Evolutionary conservation across 108 stramenopile genomes (phyloP).

Genomic region (Asterionellopsis glacialis): DNA sequence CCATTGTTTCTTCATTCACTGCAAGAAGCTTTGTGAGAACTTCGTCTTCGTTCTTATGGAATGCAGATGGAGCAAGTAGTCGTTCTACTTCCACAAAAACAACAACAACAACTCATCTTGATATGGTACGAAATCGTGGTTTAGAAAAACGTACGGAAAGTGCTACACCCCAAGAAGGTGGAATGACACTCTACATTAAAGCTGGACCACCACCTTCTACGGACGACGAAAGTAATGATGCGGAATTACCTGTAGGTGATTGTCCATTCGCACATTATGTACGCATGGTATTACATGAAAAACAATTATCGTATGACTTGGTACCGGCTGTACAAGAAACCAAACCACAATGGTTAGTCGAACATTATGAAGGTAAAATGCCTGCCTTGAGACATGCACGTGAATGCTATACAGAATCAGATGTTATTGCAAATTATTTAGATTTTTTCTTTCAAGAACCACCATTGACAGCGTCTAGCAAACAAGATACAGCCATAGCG

Average conservation of each 20-base stretch:
- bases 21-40: no score
- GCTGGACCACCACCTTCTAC: conserved; percentile 62
- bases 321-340: conserved; percentile 46
- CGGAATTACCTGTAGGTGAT: conserved; percentile 41
- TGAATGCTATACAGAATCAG: conserved; percentile 80
- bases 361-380: conserved; percentile 75
- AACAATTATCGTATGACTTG: conserved; percentile 64
- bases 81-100: no score
- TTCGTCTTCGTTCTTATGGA: no score
- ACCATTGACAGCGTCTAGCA: conserved; percentile 14
- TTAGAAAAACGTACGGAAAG: conserved; percentile 52
- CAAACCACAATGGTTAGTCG: conserved; percentile 80
- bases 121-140: conserved; percentile 55
- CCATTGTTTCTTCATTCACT: no score
- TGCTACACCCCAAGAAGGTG: conserved; percentile 75
- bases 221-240: no score
- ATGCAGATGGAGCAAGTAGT: no score
- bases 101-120: not conserved
- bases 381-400: conserved; percentile 78
- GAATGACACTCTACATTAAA: conserved; percentile 80
- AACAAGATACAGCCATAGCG: conserved; percentile 26
- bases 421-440: conserved; percentile 75
- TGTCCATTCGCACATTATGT: conserved; percentile 85
- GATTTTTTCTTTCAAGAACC: conserved; percentile 80
- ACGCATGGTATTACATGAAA: conserved; percentile 75